phyloP scores from a whole-genome alignment of 129 eudicot species.

The Pulicaria dysenterica region DNA sequence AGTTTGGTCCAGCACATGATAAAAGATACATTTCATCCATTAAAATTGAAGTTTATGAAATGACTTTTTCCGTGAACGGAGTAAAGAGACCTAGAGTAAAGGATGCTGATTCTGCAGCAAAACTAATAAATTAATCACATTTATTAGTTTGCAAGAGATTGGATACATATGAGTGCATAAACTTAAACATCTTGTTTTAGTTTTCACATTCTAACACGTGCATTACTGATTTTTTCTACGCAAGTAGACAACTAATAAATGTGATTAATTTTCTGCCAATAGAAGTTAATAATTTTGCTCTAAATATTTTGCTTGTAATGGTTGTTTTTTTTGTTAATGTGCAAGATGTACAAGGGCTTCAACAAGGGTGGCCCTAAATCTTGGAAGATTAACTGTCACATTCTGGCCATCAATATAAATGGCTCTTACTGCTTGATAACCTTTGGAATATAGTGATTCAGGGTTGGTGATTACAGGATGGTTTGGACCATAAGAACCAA shows the following conservation, averaged over 20 bases:
- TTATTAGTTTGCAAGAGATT: slow-evolving; percentile 34
- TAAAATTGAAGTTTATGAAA: slow-evolving; percentile 30
- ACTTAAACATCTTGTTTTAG: background rate
- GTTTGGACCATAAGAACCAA: slow-evolving; percentile 34
- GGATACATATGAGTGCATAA: slow-evolving; percentile 32
- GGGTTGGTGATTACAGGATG: slow-evolving; percentile 50
- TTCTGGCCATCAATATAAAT: slow-evolving; percentile 53
- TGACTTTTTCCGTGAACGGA: slow-evolving; percentile 34
- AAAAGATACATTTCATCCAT: slow-evolving; percentile 48
- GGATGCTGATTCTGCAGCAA: slow-evolving; percentile 74
- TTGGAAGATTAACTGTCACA: slow-evolving; percentile 40
- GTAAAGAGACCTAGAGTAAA: slow-evolving; percentile 41
- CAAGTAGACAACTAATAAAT: too few relatives aligned
- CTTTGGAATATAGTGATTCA: slow-evolving; percentile 30
- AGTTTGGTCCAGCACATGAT: slow-evolving; percentile 51
- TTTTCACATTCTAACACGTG: background rate
- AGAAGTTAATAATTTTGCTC: background rate
- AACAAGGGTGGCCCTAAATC: slow-evolving; percentile 44
- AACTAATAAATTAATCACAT: too few relatives aligned
- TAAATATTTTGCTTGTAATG: background rate
- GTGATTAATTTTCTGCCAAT: too few relatives aligned
- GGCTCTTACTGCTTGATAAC: slow-evolving; percentile 43
- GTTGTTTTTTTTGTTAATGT: background rate
- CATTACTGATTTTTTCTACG: too few relatives aligned
- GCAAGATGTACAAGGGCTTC: slow-evolving; percentile 44